phyloP scores from a whole-genome alignment of 1,284 basidiomycete species.

The Cryptococcus depauperatus region DNA sequence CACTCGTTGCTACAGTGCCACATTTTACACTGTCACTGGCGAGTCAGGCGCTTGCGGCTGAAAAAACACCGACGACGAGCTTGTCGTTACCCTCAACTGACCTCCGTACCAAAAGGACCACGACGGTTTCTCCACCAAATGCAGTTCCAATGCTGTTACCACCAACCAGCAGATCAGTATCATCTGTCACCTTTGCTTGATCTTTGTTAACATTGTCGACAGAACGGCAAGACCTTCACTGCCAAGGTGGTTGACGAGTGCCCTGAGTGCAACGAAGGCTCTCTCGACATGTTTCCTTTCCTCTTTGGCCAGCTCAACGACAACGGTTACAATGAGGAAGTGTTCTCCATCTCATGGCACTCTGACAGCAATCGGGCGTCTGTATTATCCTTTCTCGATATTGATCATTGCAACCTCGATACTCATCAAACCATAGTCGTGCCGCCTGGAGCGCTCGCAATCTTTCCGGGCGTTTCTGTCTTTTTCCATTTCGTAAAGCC shows the following conservation, averaged over 20 bases:
- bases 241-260: conserved; percentile 55
- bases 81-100: conserved; percentile 35
- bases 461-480: too few relatives aligned
- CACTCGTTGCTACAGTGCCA: conserved; percentile 12
- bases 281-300: conserved; percentile 47
- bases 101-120: conserved; percentile 16
- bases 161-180: conserved; percentile 48
- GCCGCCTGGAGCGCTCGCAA: too few relatives aligned
- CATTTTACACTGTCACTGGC: conserved; percentile 32
- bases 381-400: too few relatives aligned
- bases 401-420: too few relatives aligned
- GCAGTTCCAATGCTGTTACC: conserved; percentile 55
- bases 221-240: conserved; percentile 52
- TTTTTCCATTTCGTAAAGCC: too few relatives aligned
- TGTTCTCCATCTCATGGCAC: conserved; percentile 33
- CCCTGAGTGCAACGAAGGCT: conserved; percentile 45
- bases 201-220: neutral
- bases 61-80: conserved; percentile 27
- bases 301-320: conserved; percentile 43
- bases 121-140: conserved; percentile 50
- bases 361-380: too few relatives aligned
- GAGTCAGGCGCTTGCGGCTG: conserved; percentile 31
- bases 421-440: too few relatives aligned
- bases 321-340: conserved; percentile 32
- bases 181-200: neutral